Evolutionary conservation across 2,329 filamentous ascomycete genomes (phyloP), one percentile per base, ranked within the genome.

Genomic region (Orbilia javanica): DNA sequence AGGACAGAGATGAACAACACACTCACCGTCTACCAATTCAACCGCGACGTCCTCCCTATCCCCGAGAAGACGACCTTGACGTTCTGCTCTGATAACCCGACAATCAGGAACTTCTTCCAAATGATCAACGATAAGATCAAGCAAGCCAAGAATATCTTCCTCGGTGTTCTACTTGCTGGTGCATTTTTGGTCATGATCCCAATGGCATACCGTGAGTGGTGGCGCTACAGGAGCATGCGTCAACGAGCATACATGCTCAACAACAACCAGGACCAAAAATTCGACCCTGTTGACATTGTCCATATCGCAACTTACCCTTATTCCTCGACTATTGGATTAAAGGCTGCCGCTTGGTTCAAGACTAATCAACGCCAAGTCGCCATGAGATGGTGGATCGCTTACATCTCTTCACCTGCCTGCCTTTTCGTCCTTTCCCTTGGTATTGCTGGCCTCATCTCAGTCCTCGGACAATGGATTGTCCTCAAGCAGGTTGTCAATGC

Each of bases 21-120:
- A 36, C 88, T 96, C 82, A 88, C 89, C 62, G 88, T 86, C 79
- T 98, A 94, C 86, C 88, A 87, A 34, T 97, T 98, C 83, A 90
- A 97, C 83, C 88, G 90, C 15, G 88, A 89, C 11, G 84, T 91
- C 8, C 95, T 99, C 81, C 93, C 94, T 0, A 88, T 97, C 1
- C 94, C 96, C 0, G 86, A 91, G 81, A 97, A 97, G 85, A 88
- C 96, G 84, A 86, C 90, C 42, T 87, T 99, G 66, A 91, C 88
- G 0, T 98, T 99, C 85, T 99, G 96, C 86, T 93, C 93, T 48
- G 90, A 93, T 83, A 93, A 96, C 84, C 88, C 93, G 80, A 90
- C 89, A 34, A 92, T 99, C 84, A 90, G 91, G 82, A 87, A 90
- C 80, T 98, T 98, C 86, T 99, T 99, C 84, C 86, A 90, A 71